phyloP scores from a whole-genome alignment of 306 rosid genomes.

The Begonia loranthoides region DNA sequence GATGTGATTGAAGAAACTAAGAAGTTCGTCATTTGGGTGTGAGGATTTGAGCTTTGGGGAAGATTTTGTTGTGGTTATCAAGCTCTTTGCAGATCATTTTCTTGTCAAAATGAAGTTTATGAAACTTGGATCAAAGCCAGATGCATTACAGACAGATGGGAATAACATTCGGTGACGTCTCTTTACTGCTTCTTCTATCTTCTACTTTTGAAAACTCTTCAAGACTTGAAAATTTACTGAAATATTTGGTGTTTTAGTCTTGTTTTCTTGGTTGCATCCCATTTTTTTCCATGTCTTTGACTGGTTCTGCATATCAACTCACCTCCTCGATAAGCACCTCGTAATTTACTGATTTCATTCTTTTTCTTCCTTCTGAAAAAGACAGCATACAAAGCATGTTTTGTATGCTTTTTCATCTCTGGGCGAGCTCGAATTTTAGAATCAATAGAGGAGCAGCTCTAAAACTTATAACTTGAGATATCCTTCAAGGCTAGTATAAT shows the following conservation, averaged over 20 bases:
- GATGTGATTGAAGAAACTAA: constrained; percentile 12
- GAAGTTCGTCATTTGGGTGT: constrained; percentile 1
- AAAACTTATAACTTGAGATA: no score
- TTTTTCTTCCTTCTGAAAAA: no score
- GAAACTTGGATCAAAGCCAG: constrained; percentile 98
- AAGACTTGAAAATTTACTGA: neutral
- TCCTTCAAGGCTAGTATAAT: no score
- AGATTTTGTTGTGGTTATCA: neutral
- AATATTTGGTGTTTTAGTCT: no score
- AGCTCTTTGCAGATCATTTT: constrained; percentile 32
- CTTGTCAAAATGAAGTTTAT: constrained; percentile 80
- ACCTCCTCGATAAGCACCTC: no score
- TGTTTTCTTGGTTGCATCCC: neutral
- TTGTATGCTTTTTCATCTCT: no score
- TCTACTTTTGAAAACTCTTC: neutral
- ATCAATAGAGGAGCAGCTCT: no score
- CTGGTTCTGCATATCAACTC: neutral
- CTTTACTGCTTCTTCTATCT: constrained; percentile 10
- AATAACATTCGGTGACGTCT: constrained; percentile 75
- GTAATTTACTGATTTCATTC: no score
- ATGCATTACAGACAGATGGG: constrained; percentile 69
- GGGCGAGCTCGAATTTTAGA: no score
- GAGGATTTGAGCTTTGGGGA: neutral
- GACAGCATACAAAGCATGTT: no score
- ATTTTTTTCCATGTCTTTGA: neutral